Conservation (phyloP, 2,329 filamentous ascomycete genomes). For the Pseudocercospora cruenta region DNA sequence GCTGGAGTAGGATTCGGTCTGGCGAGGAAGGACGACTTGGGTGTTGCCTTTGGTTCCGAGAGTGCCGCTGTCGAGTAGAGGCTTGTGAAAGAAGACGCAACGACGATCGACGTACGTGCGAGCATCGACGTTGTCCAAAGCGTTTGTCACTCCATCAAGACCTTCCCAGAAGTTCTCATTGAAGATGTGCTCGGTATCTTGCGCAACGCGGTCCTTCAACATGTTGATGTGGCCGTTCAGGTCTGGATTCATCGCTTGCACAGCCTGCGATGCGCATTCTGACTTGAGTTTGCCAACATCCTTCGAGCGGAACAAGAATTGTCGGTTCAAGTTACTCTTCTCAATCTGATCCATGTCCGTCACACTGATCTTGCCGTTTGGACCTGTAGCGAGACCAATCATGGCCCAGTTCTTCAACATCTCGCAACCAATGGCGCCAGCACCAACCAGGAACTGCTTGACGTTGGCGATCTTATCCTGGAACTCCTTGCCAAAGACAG, state of each 20-base stretch:
- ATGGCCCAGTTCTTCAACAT: slow-evolving; percentile 99
- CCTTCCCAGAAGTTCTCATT: slow-evolving; percentile 88
- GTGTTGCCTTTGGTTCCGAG: slow-evolving; percentile 99
- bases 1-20: slow-evolving; percentile 96
- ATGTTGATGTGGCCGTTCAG: slow-evolving; percentile 82
- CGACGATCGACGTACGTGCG: slow-evolving; percentile 94
- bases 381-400: slow-evolving; percentile 90
- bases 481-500: slow-evolving; percentile 89
- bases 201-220: slow-evolving; percentile 85
- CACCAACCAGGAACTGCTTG: slow-evolving; percentile 91
- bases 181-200: slow-evolving; percentile 91
- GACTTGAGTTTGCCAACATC: slow-evolving; percentile 98
- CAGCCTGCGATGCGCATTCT: slow-evolving; percentile 86
- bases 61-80: slow-evolving; percentile 92
- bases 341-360: slow-evolving; percentile 99
- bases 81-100: slow-evolving; percentile 98
- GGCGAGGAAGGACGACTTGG: slow-evolving; percentile 85
- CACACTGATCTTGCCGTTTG: slow-evolving; percentile 84
- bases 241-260: slow-evolving; percentile 93
- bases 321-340: slow-evolving; percentile 96
- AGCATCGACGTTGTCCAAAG: slow-evolving; percentile 95
- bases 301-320: slow-evolving; percentile 91
- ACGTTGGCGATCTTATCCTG: slow-evolving; percentile 91
- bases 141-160: slow-evolving; percentile 92
- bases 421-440: slow-evolving; percentile 96